Percentiles rank a stretch among this genome's conserved stretches.
These are phyloP conservation scores for Jatropha multifida DNA, from an alignment of 441 rosid genomes.

Conservation along the genomic window DNA sequence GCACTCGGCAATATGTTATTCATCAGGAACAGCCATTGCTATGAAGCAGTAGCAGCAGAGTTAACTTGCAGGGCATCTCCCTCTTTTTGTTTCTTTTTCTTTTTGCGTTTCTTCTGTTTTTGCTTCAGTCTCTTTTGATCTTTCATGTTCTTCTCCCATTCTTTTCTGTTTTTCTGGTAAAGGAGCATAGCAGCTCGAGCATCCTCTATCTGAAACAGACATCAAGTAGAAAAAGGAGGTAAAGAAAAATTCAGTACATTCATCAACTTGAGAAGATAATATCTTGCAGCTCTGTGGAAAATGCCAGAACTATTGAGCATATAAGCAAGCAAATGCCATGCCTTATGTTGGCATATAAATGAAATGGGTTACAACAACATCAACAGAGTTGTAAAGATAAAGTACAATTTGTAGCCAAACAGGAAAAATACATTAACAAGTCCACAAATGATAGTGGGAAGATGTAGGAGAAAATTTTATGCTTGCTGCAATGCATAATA, in stretches of 20 bases:
- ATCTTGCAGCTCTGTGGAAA: background rate
- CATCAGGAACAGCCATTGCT: constrained; percentile 10
- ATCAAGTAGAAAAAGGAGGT: background rate
- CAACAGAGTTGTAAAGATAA: background rate
- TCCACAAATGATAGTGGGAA: no score
- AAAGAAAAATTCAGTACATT: background rate
- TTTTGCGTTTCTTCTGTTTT: constrained; percentile 69
- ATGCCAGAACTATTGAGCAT: background rate
- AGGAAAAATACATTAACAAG: no score
- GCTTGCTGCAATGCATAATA: no score
- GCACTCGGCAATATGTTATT: background rate
- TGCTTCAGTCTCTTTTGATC: constrained; percentile 55
- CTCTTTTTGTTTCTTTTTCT: constrained; percentile 50
- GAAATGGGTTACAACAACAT: no score
- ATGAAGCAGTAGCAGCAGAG: constrained; percentile 23
- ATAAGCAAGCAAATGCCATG: background rate
- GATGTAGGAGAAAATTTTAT: no score
- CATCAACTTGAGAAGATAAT: background rate
- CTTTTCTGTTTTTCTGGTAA: constrained; percentile 62
- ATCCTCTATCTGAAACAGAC: constrained; percentile 61
- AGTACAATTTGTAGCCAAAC: no score
- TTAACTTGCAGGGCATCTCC: constrained; percentile 25
- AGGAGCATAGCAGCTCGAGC: constrained; percentile 96
- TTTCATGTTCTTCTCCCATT: constrained; percentile 74
- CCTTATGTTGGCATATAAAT: background rate